Evolutionary conservation across 2,329 filamentous ascomycete species (phyloP), one percentile per base, ranked within the genome.

Genomic region (Davidsoniella eucalypti): DNA sequence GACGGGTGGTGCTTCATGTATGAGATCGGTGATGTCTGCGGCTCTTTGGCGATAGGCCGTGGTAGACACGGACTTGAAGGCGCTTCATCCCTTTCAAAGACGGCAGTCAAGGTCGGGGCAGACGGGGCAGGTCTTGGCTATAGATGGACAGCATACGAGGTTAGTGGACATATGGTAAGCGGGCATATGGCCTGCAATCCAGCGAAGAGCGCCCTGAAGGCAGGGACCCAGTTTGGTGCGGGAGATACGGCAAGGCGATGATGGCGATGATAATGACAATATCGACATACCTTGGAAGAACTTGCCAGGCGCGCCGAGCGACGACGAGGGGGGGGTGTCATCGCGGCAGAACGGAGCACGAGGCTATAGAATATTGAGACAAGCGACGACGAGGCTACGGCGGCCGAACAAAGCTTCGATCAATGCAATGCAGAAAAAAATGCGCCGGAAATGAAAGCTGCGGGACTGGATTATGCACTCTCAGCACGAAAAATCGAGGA

Each of bases 251-350:
- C 29, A 33, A 33, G 21, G 29, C 9, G 29, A 33, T 33, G 29
- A 33, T 33, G 21, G 4, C 21, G 8, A 33, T 33, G 8, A 33
- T 33, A 12, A 47, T 38, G 38, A 21, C 18, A 39, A 26, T 45
- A 26, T 16, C 3, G 16, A n/a, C 44, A 57, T 59, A 68, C 66
- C 65, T 67, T 67, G 17, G 55, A 55, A 40, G 60, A 57, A 55
- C 59, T 59, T 50, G 66, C 66, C 60, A 69, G 60, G 56, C 67
- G 65, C 56, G 67, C 66, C 50, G 67, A 69, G 53, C 67, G 66
- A 57, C 67, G 67, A 58, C 65, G 65, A 52, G 65, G 64, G 47
- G 64, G 64, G 49, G 65, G 63, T 64, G 68, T 69, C 54, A 44
- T 62, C 54, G 54, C 54, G 52, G 50, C 43, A 16, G 42, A 25